Conservation (phyloP, 2,329 filamentous ascomycete genomes). For the Ampelomyces quisqualis region DNA sequence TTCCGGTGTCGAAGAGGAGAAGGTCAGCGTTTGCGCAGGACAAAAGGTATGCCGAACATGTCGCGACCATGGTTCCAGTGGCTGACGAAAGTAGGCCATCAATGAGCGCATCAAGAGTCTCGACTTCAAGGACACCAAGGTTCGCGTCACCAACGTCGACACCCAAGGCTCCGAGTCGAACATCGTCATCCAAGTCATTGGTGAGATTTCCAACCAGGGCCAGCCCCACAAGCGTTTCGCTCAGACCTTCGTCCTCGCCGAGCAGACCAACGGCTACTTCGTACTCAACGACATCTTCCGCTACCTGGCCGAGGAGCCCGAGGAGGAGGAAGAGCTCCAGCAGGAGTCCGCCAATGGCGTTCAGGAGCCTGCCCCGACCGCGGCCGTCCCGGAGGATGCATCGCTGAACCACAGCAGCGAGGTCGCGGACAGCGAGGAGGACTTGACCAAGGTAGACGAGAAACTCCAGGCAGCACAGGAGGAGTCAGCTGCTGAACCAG, state of each 20-base stretch:
- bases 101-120: constrained; percentile 91
- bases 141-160: constrained; percentile 96
- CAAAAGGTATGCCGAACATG: constrained; percentile 66
- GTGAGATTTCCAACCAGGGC: constrained; percentile 93
- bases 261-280: constrained; percentile 96
- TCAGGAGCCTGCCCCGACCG: constrained; percentile 46
- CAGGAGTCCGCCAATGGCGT: constrained; percentile 41
- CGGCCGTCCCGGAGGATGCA: constrained; percentile 34
- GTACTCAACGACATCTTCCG: constrained; percentile 98
- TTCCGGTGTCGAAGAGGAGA: constrained; percentile 85
- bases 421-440: constrained; percentile 47
- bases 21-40: constrained; percentile 81
- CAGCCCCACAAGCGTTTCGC: constrained; percentile 93
- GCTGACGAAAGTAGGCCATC: constrained; percentile 64
- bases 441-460: constrained; percentile 61
- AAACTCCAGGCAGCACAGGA: constrained; percentile 63
- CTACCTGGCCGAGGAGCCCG: constrained; percentile 81
- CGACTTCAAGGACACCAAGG: constrained; percentile 96
- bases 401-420: constrained; percentile 39
- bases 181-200: constrained; percentile 97
- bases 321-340: constrained; percentile 59
- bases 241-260: constrained; percentile 94
- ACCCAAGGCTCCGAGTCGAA: constrained; percentile 89
- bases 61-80: background rate
- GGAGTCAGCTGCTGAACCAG: constrained; percentile 28